Evolutionary conservation across 2,329 filamentous ascomycete genomes (phyloP).

Genomic region (Pseudogymnoascus sp.): DNA sequence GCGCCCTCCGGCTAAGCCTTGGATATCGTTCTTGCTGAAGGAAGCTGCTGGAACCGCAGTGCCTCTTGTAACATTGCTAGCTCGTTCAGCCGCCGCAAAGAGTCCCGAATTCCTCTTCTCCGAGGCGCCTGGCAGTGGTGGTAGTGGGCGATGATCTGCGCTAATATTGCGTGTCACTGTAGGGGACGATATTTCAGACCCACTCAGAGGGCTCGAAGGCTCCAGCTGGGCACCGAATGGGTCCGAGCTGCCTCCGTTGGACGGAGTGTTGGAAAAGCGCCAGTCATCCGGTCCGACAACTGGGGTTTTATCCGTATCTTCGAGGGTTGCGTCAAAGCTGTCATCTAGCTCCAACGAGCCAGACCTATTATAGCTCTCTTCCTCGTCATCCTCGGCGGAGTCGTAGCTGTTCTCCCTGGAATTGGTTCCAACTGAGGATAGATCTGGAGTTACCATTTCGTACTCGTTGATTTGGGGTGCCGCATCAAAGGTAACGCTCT

Average conservation of each 20-base stretch:
- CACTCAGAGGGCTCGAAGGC: constrained; percentile 49
- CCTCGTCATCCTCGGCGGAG: constrained; percentile 66
- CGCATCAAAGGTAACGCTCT: constrained; percentile 94
- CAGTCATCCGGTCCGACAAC: constrained; percentile 97
- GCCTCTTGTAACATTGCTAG: constrained; percentile 55
- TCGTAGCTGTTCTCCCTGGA: constrained; percentile 93
- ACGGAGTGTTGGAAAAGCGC: constrained; percentile 59
- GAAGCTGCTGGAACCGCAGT: constrained; percentile 61
- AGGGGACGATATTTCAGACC: constrained; percentile 21
- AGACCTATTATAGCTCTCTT: constrained; percentile 44
- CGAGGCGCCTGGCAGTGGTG: constrained; percentile 65
- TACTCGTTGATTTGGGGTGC: constrained; percentile 95
- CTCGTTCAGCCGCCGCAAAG: constrained; percentile 63
- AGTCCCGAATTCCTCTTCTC: constrained; percentile 38
- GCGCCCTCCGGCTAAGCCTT: constrained; percentile 62
- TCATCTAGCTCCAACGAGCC: constrained; percentile 56
- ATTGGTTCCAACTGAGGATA: constrained; percentile 83
- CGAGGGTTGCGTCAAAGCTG: constrained; percentile 90
- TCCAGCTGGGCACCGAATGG: constrained; percentile 19
- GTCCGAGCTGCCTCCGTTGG: constrained; percentile 17
- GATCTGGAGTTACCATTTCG: constrained; percentile 92
- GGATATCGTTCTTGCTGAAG: constrained; percentile 66
- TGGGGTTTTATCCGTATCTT: constrained; percentile 94
- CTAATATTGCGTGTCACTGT: constrained; percentile 53
- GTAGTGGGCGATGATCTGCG: constrained; percentile 73